These are phyloP conservation scores for Thalia dealbata DNA, from an alignment of 176 grass and related monocot species.

Conservation along the genomic window DNA sequence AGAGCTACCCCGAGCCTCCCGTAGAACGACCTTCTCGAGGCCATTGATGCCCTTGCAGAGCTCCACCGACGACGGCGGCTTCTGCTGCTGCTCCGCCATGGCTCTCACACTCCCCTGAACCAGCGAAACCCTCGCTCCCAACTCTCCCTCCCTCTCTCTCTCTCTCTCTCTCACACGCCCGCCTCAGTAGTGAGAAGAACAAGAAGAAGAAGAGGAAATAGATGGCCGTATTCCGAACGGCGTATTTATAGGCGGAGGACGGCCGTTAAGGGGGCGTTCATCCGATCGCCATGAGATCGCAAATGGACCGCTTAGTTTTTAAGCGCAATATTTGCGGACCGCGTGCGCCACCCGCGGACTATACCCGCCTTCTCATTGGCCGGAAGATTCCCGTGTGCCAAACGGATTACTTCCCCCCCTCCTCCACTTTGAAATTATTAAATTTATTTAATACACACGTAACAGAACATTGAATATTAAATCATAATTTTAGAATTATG, in stretches of 20 bases:
- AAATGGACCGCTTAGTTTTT: neutral
- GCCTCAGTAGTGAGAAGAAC: neutral
- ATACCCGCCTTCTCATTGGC: neutral
- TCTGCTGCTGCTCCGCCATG: neutral
- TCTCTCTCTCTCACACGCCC: too few relatives aligned
- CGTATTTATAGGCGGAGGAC: neutral
- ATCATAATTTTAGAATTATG: too few relatives aligned
- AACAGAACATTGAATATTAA: too few relatives aligned
- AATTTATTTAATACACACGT: too few relatives aligned
- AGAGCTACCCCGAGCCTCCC: neutral
- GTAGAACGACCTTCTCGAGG: neutral
- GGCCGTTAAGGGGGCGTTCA: neutral
- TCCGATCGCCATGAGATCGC: neutral
- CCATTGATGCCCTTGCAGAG: slow-evolving; percentile 2
- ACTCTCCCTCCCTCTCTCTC: neutral
- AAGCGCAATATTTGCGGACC: neutral
- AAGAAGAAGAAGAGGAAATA: neutral
- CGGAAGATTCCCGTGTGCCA: too few relatives aligned
- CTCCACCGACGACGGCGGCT: neutral
- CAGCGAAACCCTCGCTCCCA: neutral
- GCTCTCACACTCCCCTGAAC: neutral
- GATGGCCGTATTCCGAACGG: neutral
- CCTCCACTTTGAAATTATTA: too few relatives aligned
- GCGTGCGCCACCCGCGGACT: neutral
- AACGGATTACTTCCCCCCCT: too few relatives aligned